Evolutionary conservation across 2,329 filamentous ascomycete genomes (phyloP).

Genomic region (Venturia nashicola): DNA sequence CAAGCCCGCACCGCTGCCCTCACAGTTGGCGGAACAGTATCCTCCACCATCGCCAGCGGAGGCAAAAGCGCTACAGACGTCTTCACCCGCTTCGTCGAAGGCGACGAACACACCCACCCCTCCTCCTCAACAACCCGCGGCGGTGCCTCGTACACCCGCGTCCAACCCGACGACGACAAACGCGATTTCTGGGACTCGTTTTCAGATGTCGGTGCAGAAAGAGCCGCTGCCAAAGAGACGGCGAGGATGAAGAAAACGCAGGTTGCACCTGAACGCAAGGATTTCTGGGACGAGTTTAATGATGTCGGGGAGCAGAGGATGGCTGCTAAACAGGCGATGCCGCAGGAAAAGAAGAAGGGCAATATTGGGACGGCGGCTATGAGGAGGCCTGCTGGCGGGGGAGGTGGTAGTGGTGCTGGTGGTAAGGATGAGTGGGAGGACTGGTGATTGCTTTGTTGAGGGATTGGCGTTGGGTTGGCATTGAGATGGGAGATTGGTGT

Average conservation of each 20-base stretch:
- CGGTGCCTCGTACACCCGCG: neutral
- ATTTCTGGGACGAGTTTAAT: slow-evolving; percentile 38
- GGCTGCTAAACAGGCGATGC: slow-evolving; percentile 15
- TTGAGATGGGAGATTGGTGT: neutral
- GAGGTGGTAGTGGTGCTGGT: slow-evolving; percentile 15
- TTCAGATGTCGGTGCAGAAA: slow-evolving; percentile 21
- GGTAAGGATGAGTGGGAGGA: slow-evolving; percentile 39
- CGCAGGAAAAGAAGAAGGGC: slow-evolving; percentile 27
- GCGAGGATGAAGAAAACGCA: slow-evolving; percentile 7
- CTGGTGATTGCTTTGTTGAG: slow-evolving; percentile 21
- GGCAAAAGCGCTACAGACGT: slow-evolving; percentile 65
- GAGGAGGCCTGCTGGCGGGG: slow-evolving; percentile 18
- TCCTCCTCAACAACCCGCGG: slow-evolving; percentile 16
- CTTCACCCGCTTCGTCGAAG: slow-evolving; percentile 82
- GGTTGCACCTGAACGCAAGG: slow-evolving; percentile 34
- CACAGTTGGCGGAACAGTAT: slow-evolving; percentile 46
- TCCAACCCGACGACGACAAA: slow-evolving; percentile 28
- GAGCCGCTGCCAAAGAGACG: slow-evolving; percentile 12
- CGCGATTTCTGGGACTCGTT: slow-evolving; percentile 42
- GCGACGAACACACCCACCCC: slow-evolving; percentile 36
- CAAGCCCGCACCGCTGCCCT: slow-evolving; percentile 48
- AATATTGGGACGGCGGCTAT: slow-evolving; percentile 54
- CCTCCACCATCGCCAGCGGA: slow-evolving; percentile 34
- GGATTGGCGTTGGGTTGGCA: too few relatives aligned
- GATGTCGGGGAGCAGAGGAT: slow-evolving; percentile 16